Evolutionary conservation across 2,329 filamentous ascomycete genomes (phyloP).

Genomic region (Trichophyton benhamiae): DNA sequence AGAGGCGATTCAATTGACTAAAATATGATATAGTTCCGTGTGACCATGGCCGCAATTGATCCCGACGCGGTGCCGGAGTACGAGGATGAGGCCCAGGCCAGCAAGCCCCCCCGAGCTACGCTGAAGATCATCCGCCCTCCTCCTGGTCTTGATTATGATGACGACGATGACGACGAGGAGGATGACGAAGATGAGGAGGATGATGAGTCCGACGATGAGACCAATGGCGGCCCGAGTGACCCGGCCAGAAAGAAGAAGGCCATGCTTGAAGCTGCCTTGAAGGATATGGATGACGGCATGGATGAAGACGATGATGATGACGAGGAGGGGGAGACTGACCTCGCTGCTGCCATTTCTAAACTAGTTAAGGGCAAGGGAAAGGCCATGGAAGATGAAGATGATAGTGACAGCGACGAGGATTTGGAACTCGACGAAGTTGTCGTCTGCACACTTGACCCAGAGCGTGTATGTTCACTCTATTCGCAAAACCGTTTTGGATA

Average conservation of each 20-base stretch:
- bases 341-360: constrained; percentile 40
- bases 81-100: constrained; percentile 50
- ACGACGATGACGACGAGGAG: constrained; percentile 45
- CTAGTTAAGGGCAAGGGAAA: constrained; percentile 53
- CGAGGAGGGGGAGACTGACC: constrained; percentile 59
- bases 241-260: constrained; percentile 81
- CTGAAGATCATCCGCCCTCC: constrained; percentile 78
- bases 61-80: constrained; percentile 63
- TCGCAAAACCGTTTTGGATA: not conserved
- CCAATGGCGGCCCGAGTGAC: constrained; percentile 83
- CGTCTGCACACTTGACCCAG: constrained; percentile 87
- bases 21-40: constrained; percentile 57
- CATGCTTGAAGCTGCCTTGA: constrained; percentile 61
- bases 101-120: constrained; percentile 61
- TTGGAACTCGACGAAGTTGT: constrained; percentile 76
- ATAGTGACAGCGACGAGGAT: constrained; percentile 48
- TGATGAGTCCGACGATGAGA: constrained; percentile 55
- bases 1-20: not conserved
- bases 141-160: constrained; percentile 44
- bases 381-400: constrained; percentile 53
- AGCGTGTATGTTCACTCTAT: constrained; percentile 52
- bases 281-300: constrained; percentile 60
- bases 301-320: constrained; percentile 43
- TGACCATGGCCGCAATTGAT: constrained; percentile 97
- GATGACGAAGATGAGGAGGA: constrained; percentile 42